A percentile compares a stretch with the other conserved stretches of the same genome.
These are phyloP conservation scores for Dissophora ornata DNA, from an alignment of 192 early-diverging fungal genomes.

Conservation along the genomic window DNA sequence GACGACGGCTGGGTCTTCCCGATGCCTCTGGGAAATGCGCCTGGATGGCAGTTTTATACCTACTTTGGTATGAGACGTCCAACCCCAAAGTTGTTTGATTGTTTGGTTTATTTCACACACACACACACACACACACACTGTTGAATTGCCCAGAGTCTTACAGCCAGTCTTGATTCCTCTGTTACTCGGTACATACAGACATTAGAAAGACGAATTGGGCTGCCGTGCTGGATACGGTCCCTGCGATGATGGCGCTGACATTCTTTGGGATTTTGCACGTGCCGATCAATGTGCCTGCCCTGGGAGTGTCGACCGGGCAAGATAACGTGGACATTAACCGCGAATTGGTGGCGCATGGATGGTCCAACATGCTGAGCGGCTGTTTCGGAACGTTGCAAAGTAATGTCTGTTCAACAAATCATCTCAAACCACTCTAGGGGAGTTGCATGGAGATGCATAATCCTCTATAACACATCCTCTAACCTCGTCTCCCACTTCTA, in stretches of 20 bases:
- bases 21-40: slow-evolving; percentile 73
- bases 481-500: background rate
- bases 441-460: background rate
- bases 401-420: slow-evolving; percentile 19
- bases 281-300: slow-evolving; percentile 94
- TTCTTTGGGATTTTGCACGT: slow-evolving; percentile 97
- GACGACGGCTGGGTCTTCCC: slow-evolving; percentile 85
- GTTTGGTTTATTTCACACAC: no score
- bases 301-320: slow-evolving; percentile 90
- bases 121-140: no score
- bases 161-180: no score
- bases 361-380: slow-evolving; percentile 87
- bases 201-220: slow-evolving; percentile 71
- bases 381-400: slow-evolving; percentile 79
- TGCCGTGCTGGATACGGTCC: slow-evolving; percentile 73
- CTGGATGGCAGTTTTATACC: slow-evolving; percentile 90
- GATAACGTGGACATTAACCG: slow-evolving; percentile 89
- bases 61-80: slow-evolving; percentile 73
- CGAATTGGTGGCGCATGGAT: slow-evolving; percentile 92
- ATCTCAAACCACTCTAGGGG: no score
- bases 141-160: no score
- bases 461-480: no score
- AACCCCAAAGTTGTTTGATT: no score
- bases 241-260: slow-evolving; percentile 89
- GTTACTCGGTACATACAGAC: slow-evolving; percentile 66